Percentiles rank a stretch among this genome's conserved stretches.
These are phyloP conservation scores for Gremmenia infestans DNA, from an alignment of 2,329 filamentous ascomycete genomes.

Conservation along the genomic window DNA sequence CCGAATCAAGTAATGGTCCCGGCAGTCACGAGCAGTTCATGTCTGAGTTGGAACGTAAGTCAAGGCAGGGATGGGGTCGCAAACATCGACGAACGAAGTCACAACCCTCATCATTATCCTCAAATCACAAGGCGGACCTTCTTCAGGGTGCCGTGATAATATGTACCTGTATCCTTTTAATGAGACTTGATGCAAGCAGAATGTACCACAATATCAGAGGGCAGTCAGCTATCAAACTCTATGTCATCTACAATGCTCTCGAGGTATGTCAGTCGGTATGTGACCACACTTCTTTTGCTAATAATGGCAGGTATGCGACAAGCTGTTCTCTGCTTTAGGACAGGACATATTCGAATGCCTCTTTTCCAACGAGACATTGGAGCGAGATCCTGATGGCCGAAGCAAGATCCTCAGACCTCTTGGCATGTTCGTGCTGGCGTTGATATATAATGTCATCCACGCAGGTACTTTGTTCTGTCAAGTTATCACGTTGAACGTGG, in stretches of 20 bases:
- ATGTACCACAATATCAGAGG: conserved; percentile 98
- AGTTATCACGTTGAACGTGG: conserved; percentile 95
- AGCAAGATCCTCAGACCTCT: conserved; percentile 87
- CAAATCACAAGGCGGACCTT: conserved; percentile 92
- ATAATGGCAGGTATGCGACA: conserved; percentile 89
- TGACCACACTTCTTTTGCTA: conserved; percentile 46
- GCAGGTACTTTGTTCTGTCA: conserved; percentile 91
- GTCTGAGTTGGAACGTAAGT: conserved; percentile 22
- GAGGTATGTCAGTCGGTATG: conserved; percentile 49
- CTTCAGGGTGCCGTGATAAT: conserved; percentile 87
- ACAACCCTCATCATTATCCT: conserved; percentile 75
- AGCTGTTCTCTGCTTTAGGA: conserved; percentile 82
- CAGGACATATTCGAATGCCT: conserved; percentile 96
- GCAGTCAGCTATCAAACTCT: conserved; percentile 95
- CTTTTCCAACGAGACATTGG: conserved; percentile 88
- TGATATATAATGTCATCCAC: conserved; percentile 84
- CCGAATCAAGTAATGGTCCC: conserved; percentile 12
- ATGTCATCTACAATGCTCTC: conserved; percentile 97
- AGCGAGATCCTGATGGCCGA: conserved; percentile 78
- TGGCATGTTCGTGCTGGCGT: conserved; percentile 82
- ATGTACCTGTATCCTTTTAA: conserved; percentile 76
- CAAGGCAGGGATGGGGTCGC: conserved; percentile 28
- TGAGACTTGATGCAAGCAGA: conserved; percentile 88
- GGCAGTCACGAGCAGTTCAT: conserved; percentile 17
- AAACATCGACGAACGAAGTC: conserved; percentile 74